Evolutionary conservation across 208 protist species (phyloP), one percentile per base, ranked within the genome.

Genomic region (Naegleria gruberi): DNA sequence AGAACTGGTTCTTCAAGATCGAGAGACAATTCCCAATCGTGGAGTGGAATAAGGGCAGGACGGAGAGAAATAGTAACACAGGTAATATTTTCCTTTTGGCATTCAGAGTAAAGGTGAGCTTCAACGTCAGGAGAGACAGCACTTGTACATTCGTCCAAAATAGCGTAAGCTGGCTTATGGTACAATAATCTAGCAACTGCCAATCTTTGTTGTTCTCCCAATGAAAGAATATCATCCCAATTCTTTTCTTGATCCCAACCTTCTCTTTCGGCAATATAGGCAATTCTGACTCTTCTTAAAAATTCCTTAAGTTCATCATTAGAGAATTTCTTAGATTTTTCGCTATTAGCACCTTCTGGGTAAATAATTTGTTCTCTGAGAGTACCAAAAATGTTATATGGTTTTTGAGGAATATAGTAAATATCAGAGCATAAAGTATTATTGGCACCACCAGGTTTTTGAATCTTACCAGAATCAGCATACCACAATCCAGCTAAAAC

Each of bases 121-220:
- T 97, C 95, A 57, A 95, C 93, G 30, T 96, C 94, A 40, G 94
- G 86, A 90, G 95, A 94, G 84, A 97, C 91, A 34, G 94, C 92
- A 82, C 93, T 95, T 90, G 94, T 97, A 93, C 95, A 96, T 92
- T 97, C 96, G 90, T 97, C 96, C 8, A 97, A 92, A 89, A 97
- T 96, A 55, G 96, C 96, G 90, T 96, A 97, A 34, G 92, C 92
- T 17, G 96, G 96, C 42, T 93, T 91, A 92, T 97, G 96, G 89
- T 95, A 97, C 85, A 97, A 97, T 17, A 97, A 92, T 57, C 96
- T 93, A 26, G 96, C 96, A 90, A 97, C 95, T 34, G 95, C 95
- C 30, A 97, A 92, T 55, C 95, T 92, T 92, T 97, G 96, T 94
- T 96, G 95, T 90, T 97, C 95, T 15, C 95, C 96, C 19, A 94